Evolutionary conservation across 1,284 basidiomycete species (phyloP).

Genomic region (Gomphus sp.): DNA sequence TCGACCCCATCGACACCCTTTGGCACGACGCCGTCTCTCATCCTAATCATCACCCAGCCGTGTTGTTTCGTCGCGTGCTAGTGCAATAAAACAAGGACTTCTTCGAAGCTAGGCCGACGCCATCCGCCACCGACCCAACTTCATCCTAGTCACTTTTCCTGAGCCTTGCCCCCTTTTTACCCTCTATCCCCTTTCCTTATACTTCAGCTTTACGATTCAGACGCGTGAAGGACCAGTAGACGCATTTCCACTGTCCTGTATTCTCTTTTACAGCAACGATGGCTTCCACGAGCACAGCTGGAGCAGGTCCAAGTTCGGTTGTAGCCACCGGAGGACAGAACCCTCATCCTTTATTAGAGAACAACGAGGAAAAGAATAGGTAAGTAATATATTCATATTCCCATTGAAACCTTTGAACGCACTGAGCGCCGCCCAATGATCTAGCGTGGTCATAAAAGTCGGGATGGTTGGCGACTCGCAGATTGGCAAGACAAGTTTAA

Average conservation of each 20-base stretch:
- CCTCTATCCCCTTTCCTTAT: not conserved
- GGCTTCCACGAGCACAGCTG: constrained; percentile 4
- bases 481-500: constrained; percentile 96
- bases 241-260: not conserved
- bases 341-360: constrained; percentile 35
- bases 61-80: not conserved
- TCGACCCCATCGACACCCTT: constrained; percentile 1
- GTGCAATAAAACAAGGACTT: not conserved
- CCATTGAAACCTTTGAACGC: not conserved
- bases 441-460: constrained; percentile 91
- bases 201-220: not conserved
- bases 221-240: not conserved
- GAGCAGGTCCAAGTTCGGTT: constrained; percentile 3
- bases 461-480: constrained; percentile 99
- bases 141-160: not conserved
- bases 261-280: not conserved
- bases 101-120: not conserved
- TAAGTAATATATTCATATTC: constrained; percentile 20
- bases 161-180: not conserved
- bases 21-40: constrained; percentile 6
- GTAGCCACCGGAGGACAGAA: constrained; percentile 7
- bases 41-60: not conserved
- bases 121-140: not conserved
- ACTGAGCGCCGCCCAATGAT: constrained; percentile 3
- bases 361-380: constrained; percentile 73